A percentile compares a stretch with the other conserved stretches of the same genome.
Conservation (phyloP, 345 rosid species). For the Limnanthes douglasii region DNA sequence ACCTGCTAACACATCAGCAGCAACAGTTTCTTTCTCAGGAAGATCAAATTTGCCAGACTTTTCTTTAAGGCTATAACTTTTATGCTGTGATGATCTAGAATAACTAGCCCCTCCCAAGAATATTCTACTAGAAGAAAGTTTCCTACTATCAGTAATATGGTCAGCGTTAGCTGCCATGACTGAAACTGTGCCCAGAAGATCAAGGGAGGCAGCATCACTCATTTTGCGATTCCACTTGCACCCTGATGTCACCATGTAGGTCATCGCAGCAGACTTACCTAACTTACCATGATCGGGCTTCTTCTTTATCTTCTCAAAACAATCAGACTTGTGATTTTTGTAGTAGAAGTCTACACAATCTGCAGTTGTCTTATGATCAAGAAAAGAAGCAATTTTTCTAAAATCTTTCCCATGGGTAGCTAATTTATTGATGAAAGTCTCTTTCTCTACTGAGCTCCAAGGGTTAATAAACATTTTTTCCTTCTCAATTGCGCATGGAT, state of each 20-base stretch:
- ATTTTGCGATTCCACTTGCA: constrained; percentile 67
- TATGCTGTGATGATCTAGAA: constrained; percentile 23
- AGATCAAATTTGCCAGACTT: constrained; percentile 30
- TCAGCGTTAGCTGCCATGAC: constrained; percentile 59
- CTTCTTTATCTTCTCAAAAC: constrained; percentile 75
- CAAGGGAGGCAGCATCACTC: constrained; percentile 56
- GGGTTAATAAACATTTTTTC: constrained; percentile 83
- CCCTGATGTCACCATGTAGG: constrained; percentile 46
- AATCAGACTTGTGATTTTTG: constrained; percentile 93
- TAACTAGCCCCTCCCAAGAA: constrained; percentile 24
- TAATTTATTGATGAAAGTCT: constrained; percentile 59
- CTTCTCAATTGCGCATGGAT: constrained; percentile 79
- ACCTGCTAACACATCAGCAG: constrained; percentile 79
- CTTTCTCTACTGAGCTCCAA: constrained; percentile 73
- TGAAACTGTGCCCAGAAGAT: constrained; percentile 67
- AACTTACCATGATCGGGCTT: constrained; percentile 34
- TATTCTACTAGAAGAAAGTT: constrained; percentile 24
- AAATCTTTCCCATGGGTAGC: constrained; percentile 75
- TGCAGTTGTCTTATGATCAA: constrained; percentile 83
- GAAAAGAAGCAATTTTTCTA: constrained; percentile 65
- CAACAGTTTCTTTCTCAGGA: constrained; percentile 54
- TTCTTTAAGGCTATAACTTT: constrained; percentile 29
- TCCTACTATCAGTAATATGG: constrained; percentile 18
- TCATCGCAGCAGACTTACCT: constrained; percentile 38
- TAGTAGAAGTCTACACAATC: constrained; percentile 95